These are phyloP conservation scores for Wickerhamomyces subpelliculosus DNA, from an alignment of 805 yeast genomes.

Conservation along the genomic window DNA sequence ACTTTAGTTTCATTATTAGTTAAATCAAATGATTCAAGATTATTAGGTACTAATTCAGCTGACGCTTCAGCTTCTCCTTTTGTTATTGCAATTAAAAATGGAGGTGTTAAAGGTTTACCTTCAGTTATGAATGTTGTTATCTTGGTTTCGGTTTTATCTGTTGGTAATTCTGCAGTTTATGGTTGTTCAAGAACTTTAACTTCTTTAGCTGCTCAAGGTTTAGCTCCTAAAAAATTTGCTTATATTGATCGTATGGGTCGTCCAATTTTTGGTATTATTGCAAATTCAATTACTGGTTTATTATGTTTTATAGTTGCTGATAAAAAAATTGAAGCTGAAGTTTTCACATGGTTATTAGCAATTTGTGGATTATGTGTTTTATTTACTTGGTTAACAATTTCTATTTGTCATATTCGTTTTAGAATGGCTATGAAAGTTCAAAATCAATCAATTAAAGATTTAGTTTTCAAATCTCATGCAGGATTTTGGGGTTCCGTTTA, in stretches of 20 bases:
- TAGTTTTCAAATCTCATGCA: conserved; percentile 35
- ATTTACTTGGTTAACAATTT: conserved; percentile 45
- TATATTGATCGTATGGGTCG: conserved; percentile 45
- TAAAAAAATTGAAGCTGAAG: conserved; percentile 25
- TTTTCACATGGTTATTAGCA: conserved; percentile 43
- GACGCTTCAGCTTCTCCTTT: conserved; percentile 38
- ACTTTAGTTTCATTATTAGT: conserved; percentile 40
- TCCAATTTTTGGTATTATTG: conserved; percentile 37
- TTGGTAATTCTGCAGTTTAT: conserved; percentile 51
- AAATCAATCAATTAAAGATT: conserved; percentile 33
- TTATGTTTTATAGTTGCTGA: conserved; percentile 40
- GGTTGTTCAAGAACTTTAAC: conserved; percentile 49
- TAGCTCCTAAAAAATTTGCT: conserved; percentile 35
- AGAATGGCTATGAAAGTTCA: conserved; percentile 37
- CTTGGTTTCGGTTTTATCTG: conserved; percentile 32
- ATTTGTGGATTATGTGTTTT: conserved; percentile 41
- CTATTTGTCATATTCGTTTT: conserved; percentile 37
- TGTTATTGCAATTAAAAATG: conserved; percentile 37
- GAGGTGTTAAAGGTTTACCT: conserved; percentile 30
- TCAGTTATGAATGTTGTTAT: conserved; percentile 35
- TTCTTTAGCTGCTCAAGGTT: conserved; percentile 37
- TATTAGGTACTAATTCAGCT: conserved; percentile 23
- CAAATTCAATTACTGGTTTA: conserved; percentile 35
- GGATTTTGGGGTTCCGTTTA: conserved; percentile 37
- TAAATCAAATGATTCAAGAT: conserved; percentile 33